Evolutionary conservation across 1,284 basidiomycete genomes (phyloP).

Genomic region (Marasmius sp.): DNA sequence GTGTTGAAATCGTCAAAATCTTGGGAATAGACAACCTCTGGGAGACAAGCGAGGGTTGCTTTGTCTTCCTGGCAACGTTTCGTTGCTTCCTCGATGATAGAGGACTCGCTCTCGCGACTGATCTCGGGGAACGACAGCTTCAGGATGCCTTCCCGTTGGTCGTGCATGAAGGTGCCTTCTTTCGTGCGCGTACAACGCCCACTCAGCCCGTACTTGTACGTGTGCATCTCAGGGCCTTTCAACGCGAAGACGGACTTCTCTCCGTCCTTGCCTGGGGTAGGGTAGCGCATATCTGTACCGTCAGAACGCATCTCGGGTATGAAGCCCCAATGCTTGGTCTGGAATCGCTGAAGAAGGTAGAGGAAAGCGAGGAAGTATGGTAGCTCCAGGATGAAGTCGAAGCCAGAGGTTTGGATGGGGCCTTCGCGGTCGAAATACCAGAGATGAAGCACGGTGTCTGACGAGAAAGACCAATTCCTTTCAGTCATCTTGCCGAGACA

Average conservation of each 20-base stretch:
- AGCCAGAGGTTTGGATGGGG: not conserved
- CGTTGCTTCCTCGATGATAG: not conserved
- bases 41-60: not conserved
- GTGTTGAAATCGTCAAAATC: not conserved
- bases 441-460: not conserved
- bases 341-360: not conserved
- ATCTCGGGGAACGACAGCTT: not conserved
- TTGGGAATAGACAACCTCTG: not conserved
- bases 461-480: not conserved
- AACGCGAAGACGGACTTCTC: too few species aligned
- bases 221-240: too few species aligned
- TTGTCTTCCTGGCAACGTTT: not conserved
- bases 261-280: too few species aligned
- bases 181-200: too few species aligned
- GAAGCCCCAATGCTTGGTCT: not conserved
- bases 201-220: too few species aligned
- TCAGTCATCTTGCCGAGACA: too few species aligned
- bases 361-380: not conserved
- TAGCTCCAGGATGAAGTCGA: not conserved
- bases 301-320: not conserved
- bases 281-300: too few species aligned
- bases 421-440: not conserved
- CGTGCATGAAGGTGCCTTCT: too few species aligned
- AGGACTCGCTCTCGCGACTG: not conserved
- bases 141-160: not conserved